These are phyloP conservation scores for Knoxdaviesia capensis DNA, from an alignment of 2,329 filamentous ascomycete species.

Conservation along the genomic window DNA sequence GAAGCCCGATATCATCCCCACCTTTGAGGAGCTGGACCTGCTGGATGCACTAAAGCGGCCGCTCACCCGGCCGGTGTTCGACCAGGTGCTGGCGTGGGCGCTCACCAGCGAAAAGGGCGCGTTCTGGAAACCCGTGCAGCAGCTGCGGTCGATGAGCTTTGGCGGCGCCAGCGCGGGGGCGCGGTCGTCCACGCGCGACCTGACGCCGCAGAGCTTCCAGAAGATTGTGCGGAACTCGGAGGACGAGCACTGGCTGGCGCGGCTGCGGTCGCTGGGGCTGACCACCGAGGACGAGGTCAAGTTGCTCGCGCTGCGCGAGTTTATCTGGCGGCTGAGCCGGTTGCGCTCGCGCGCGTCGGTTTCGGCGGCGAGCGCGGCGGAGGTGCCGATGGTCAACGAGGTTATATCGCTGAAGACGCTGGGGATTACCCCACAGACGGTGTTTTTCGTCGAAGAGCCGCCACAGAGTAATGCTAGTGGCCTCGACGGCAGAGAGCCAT, in stretches of 20 bases:
- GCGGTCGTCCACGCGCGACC: slow-evolving; percentile 33
- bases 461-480: slow-evolving; percentile 14
- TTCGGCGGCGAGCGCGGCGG: slow-evolving; percentile 12
- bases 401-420: slow-evolving; percentile 59
- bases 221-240: slow-evolving; percentile 65
- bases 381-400: slow-evolving; percentile 25
- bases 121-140: slow-evolving; percentile 68
- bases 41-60: slow-evolving; percentile 72
- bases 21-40: slow-evolving; percentile 51
- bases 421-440: slow-evolving; percentile 64
- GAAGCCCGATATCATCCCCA: slow-evolving; percentile 45
- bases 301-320: slow-evolving; percentile 66
- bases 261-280: slow-evolving; percentile 70
- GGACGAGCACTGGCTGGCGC: slow-evolving; percentile 81
- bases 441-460: slow-evolving; percentile 72
- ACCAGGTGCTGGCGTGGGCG: slow-evolving; percentile 75
- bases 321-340: slow-evolving; percentile 70
- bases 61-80: slow-evolving; percentile 58
- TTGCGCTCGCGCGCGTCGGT: slow-evolving; percentile 38
- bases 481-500: slow-evolving; percentile 8
- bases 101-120: slow-evolving; percentile 57
- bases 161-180: slow-evolving; percentile 34
- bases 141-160: slow-evolving; percentile 43
- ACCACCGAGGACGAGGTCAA: slow-evolving; percentile 73
- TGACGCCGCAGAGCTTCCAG: slow-evolving; percentile 34